Conservation (phyloP, 2,329 filamentous ascomycete species). For the Neobulgaria alba region DNA sequence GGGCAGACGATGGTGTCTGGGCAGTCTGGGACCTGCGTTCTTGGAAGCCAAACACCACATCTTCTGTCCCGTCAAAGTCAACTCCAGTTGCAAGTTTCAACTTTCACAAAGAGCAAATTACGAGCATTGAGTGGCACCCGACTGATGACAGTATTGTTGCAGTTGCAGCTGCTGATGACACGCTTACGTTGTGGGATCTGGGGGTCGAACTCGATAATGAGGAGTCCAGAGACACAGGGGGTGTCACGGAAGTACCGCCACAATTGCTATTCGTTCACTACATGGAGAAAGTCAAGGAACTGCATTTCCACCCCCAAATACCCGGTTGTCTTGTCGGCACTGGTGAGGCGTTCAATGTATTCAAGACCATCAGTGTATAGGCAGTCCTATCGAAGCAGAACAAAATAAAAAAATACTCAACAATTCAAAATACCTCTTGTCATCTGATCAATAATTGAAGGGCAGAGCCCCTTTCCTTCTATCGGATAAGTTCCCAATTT, state of each 20-base stretch:
- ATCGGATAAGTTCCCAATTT: too few species aligned
- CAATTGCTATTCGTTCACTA: constrained; percentile 96
- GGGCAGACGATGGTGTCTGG: constrained; percentile 90
- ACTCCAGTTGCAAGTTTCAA: constrained; percentile 85
- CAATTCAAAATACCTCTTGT: too few species aligned
- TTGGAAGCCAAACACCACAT: constrained; percentile 64
- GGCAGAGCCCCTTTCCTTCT: too few species aligned
- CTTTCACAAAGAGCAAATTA: constrained; percentile 96
- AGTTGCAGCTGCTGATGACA: constrained; percentile 87
- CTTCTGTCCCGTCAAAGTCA: constrained; percentile 42
- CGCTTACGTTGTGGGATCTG: constrained; percentile 91
- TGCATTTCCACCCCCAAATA: constrained; percentile 97
- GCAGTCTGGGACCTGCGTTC: constrained; percentile 92
- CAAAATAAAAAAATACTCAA: too few species aligned
- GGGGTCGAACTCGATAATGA: constrained; percentile 96
- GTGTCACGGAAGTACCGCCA: constrained; percentile 82
- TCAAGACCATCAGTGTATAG: constrained; percentile 76
- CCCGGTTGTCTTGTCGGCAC: constrained; percentile 84
- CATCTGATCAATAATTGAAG: too few species aligned
- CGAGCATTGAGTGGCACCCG: constrained; percentile 93
- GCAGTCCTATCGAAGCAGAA: too few species aligned
- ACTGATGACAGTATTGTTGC: constrained; percentile 93
- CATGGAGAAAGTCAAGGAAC: constrained; percentile 87
- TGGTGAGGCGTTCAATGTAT: constrained; percentile 78
- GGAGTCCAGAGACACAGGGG: constrained; percentile 83